Evolutionary conservation across 345 rosid genomes (phyloP).

Genomic region (Populus euphratica): DNA sequence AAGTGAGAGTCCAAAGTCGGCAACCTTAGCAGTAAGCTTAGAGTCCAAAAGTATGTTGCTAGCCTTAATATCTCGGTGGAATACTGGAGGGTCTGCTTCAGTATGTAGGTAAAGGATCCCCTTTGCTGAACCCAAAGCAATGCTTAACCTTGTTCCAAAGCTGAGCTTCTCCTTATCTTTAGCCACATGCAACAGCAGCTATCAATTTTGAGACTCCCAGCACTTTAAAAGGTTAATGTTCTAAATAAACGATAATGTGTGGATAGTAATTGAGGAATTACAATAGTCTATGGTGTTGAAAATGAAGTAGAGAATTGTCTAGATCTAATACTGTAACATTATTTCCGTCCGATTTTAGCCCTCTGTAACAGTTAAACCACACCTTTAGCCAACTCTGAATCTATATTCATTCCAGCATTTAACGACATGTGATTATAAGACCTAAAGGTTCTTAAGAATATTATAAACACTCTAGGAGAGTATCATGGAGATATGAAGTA

Average conservation of each 20-base stretch:
- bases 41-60: slow-evolving; percentile 71
- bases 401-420: too few relatives aligned
- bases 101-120: slow-evolving; percentile 82
- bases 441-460: too few relatives aligned
- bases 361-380: too few relatives aligned
- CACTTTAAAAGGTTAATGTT: too few relatives aligned
- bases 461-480: too few relatives aligned
- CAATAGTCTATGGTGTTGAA: not conserved
- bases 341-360: too few relatives aligned
- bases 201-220: not conserved
- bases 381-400: too few relatives aligned
- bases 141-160: slow-evolving; percentile 55
- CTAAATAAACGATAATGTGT: not conserved
- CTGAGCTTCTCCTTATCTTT: slow-evolving; percentile 46
- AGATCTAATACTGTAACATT: too few relatives aligned
- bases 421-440: too few relatives aligned
- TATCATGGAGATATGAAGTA: not conserved
- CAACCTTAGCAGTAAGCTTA: slow-evolving; percentile 65
- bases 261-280: not conserved
- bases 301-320: too few relatives aligned
- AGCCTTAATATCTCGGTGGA: slow-evolving; percentile 66
- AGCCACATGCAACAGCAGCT: slow-evolving; percentile 38
- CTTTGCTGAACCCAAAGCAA: slow-evolving; percentile 69
- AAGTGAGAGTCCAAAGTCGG: slow-evolving; percentile 82
- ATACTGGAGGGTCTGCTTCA: slow-evolving; percentile 81